Evolutionary conservation across 2,329 filamentous ascomycete genomes (phyloP).

Genomic region (Cytospora mali): DNA sequence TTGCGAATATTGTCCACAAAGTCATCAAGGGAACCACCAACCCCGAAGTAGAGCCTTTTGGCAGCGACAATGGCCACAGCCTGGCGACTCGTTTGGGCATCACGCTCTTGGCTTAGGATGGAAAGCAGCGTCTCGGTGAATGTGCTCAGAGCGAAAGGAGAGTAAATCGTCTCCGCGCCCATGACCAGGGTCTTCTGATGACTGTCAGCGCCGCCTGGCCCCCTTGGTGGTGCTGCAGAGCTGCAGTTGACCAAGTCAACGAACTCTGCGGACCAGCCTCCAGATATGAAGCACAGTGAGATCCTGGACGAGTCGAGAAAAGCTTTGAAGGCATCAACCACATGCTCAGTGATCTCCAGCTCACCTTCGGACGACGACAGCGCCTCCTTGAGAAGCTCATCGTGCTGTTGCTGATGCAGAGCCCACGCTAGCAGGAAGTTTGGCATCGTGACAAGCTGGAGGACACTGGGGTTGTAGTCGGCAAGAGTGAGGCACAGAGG

Average conservation of each 20-base stretch:
- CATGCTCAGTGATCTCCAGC: constrained; percentile 61
- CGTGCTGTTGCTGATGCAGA: constrained; percentile 45
- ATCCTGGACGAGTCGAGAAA: constrained; percentile 56
- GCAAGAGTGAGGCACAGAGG: constrained; percentile 66
- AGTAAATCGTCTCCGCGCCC: constrained; percentile 84
- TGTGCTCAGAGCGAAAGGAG: constrained; percentile 67
- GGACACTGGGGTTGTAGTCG: constrained; percentile 79
- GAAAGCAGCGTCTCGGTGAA: constrained; percentile 69
- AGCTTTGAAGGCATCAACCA: constrained; percentile 60
- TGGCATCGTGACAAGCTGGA: constrained; percentile 77
- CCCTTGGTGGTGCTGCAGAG: constrained; percentile 25
- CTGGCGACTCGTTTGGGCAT: constrained; percentile 41
- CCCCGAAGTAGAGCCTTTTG: constrained; percentile 82
- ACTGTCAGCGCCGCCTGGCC: constrained; percentile 21
- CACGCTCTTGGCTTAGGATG: constrained; percentile 54
- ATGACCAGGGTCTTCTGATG: constrained; percentile 56
- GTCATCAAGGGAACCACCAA: constrained; percentile 79
- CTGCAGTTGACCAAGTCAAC: constrained; percentile 54
- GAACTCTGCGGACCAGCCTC: constrained; percentile 71
- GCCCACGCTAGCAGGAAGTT: constrained; percentile 76
- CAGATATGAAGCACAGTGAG: constrained; percentile 68
- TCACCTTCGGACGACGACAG: constrained; percentile 57
- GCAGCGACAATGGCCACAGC: constrained; percentile 71
- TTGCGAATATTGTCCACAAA: constrained; percentile 59
- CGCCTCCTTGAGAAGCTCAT: constrained; percentile 46